Conservation (phyloP, 257 asterid species). For the Solanum virginianum region DNA sequence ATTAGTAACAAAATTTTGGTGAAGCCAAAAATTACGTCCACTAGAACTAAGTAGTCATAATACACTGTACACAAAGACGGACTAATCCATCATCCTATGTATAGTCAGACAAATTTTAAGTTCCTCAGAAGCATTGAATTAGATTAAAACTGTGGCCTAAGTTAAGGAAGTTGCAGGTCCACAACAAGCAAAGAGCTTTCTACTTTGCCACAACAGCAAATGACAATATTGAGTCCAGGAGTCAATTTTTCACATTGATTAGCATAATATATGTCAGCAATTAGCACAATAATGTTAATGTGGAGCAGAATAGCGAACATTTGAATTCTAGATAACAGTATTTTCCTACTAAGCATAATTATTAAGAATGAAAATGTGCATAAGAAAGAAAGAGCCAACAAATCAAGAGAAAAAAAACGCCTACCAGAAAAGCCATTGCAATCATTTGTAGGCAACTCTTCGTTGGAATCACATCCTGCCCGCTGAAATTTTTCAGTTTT, state of each 20-base stretch:
- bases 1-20: not conserved
- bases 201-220: not conserved
- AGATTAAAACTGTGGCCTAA: not conserved
- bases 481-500: conserved; percentile 7
- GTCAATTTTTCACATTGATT: not conserved
- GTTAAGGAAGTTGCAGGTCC: not conserved
- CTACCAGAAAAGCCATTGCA: conserved; percentile 33
- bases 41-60: not conserved
- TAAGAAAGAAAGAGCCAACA: not conserved
- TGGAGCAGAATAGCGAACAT: not conserved
- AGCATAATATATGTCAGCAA: not conserved
- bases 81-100: not conserved
- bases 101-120: not conserved
- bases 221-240: not conserved
- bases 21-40: not conserved
- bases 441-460: conserved; percentile 5
- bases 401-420: not conserved
- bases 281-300: not conserved
- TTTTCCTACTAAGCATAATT: not conserved
- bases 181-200: not conserved
- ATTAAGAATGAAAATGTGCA: not conserved
- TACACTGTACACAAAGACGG: not conserved
- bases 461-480: conserved; percentile 13
- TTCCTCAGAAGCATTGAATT: not conserved
- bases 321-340: not conserved